Evolutionary conservation across 164 flowering plant genomes (phyloP).

Genomic region (Amborella trichopoda): DNA sequence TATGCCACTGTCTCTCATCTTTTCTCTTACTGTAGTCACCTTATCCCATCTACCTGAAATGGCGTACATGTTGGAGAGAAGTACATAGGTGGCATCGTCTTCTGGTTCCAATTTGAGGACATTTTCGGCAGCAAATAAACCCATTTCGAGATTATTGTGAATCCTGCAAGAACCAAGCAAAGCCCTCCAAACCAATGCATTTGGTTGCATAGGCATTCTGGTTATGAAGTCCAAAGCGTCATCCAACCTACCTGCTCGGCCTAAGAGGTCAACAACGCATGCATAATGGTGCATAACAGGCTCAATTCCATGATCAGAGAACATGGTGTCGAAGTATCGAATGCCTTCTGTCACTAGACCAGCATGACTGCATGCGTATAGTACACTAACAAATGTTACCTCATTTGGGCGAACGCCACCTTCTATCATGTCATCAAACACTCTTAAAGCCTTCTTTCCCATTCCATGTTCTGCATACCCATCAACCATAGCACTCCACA

Average conservation of each 20-base stretch:
- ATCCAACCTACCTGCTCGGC: constrained; percentile 46
- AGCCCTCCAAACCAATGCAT: constrained; percentile 45
- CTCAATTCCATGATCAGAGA: constrained; percentile 21
- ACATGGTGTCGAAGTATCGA: constrained; percentile 33
- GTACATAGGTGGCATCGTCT: constrained; percentile 37
- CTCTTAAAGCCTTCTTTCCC: constrained; percentile 31
- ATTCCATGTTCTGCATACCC: constrained; percentile 52
- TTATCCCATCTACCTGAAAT: constrained; percentile 45
- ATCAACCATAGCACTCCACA: constrained; percentile 47
- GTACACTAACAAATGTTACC: constrained; percentile 51
- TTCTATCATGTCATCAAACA: constrained; percentile 44
- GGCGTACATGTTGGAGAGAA: constrained; percentile 49
- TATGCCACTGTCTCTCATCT: constrained; percentile 41
- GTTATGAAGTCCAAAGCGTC: constrained; percentile 42
- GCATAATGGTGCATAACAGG: constrained; percentile 41
- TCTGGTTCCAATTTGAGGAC: constrained; percentile 33
- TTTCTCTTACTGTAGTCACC: constrained; percentile 17
- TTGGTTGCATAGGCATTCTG: constrained; percentile 14
- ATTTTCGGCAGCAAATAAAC: constrained; percentile 32
- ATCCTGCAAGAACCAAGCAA: constrained; percentile 49
- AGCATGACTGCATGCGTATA: constrained; percentile 72
- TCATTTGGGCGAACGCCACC: constrained; percentile 44
- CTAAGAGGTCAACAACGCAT: constrained; percentile 67
- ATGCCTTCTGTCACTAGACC: constrained; percentile 53
- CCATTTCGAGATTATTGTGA: constrained; percentile 46